Conservation (phyloP, 768 basidiomycete species). For the Phaeotremella skinneri region DNA sequence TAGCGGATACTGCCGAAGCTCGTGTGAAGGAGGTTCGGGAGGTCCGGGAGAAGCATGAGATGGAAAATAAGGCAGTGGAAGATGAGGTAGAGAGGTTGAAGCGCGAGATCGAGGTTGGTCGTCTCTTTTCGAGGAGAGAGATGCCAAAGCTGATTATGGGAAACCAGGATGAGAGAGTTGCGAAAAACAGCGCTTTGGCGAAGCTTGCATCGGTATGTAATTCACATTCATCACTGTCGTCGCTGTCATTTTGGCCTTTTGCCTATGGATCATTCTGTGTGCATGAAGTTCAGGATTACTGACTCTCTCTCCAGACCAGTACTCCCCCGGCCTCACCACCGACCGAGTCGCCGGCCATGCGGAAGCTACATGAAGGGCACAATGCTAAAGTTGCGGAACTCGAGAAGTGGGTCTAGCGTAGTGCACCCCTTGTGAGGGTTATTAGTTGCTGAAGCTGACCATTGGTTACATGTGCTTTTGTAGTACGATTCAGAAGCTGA, state of each 20-base stretch:
- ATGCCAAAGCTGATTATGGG: constrained; percentile 2
- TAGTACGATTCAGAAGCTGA: constrained; percentile 31
- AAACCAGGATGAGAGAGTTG: constrained; percentile 22
- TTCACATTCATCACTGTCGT: constrained; percentile 5
- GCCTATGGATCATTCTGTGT: not conserved
- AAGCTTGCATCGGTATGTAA: constrained; percentile 10
- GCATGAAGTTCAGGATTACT: not conserved
- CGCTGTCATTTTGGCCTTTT: constrained; percentile 6
- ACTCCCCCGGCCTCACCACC: constrained; percentile 29
- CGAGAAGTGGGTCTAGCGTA: constrained; percentile 24
- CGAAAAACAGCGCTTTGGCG: constrained; percentile 23
- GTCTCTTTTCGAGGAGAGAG: not conserved
- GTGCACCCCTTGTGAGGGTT: not conserved
- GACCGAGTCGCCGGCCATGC: constrained; percentile 12
- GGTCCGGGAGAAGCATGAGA: constrained; percentile 6
- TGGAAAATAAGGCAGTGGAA: constrained; percentile 15
- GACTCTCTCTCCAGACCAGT: not conserved
- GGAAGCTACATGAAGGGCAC: constrained; percentile 36
- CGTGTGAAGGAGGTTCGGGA: constrained; percentile 3
- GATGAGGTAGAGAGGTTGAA: constrained; percentile 13
- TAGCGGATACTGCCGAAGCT: constrained; percentile 6
- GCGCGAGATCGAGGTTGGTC: constrained; percentile 27
- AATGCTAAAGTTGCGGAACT: constrained; percentile 41
- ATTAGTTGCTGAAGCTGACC: not conserved
- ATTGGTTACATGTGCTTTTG: not conserved